These are phyloP conservation scores for Leishmania aethiopica DNA, from an alignment of 208 protist species.

Conservation along the genomic window DNA sequence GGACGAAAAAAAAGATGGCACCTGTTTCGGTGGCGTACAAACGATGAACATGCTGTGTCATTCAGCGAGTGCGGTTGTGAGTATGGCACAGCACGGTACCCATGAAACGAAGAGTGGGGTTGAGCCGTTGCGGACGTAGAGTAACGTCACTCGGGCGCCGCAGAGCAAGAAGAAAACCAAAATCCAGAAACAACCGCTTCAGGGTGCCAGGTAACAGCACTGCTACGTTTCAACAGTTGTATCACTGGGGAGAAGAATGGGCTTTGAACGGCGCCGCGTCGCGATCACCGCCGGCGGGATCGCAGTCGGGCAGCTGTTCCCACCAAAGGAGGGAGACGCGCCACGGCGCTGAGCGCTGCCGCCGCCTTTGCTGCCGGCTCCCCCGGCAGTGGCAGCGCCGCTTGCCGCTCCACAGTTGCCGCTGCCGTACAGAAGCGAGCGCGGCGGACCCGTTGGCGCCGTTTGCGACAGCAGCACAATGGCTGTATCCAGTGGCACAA, in stretches of 20 bases:
- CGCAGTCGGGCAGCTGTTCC: neutral
- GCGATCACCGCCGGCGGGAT: conserved; percentile 23
- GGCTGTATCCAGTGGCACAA: conserved; percentile 58
- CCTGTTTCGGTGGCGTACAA: neutral
- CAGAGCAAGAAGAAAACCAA: neutral
- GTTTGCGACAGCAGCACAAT: conserved; percentile 64
- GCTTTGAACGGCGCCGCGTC: conserved; percentile 19
- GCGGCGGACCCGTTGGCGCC: conserved; percentile 56
- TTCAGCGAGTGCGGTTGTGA: neutral
- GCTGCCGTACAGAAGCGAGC: conserved; percentile 46
- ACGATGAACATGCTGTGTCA: neutral
- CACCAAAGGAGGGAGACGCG: neutral
- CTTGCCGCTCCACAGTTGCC: neutral
- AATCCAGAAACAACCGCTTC: neutral
- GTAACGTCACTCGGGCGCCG: neutral
- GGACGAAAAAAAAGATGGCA: neutral
- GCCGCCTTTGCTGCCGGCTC: neutral
- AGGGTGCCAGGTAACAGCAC: neutral
- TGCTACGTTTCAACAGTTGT: conserved; percentile 12
- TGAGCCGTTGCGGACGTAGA: neutral
- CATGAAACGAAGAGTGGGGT: neutral
- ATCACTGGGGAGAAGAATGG: neutral
- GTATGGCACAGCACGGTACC: neutral
- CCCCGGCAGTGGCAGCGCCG: neutral
- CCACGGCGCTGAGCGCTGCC: conserved; percentile 12